Evolutionary conservation across 495 filamentous ascomycete species (phyloP), one percentile per base, ranked within the genome.

Genomic region (Aspergillus indologenus): DNA sequence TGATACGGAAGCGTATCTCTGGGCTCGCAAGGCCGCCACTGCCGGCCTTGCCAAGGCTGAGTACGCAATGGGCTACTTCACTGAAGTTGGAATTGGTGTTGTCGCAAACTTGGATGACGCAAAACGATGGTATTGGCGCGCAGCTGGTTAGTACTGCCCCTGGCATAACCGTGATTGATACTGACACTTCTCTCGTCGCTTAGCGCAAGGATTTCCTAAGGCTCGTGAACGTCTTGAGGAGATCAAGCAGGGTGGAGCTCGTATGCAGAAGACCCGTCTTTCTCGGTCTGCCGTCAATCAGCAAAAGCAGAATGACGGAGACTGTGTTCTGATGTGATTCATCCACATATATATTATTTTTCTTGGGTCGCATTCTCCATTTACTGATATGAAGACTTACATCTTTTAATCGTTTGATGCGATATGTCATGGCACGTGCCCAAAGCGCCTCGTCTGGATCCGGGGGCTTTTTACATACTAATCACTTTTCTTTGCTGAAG

Each of bases 41-140:
- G 86, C 89, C 12, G 90, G 92, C 7, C 74, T 96, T 34, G 83
- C 87, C 5, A 98, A 98, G 79, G 94, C 93, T 0, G 89, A 97
- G 72, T 97, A 96, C 78, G 94, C 94, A 0, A 92, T 98, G 90
- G 94, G 94, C 2, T 97, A 97, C 70, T 98, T 94, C 63, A 96
- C 91, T 0, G 94, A 98, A 72, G 88, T 91, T 29, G 94, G 94
- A 0, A 97, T 98, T 61, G 94, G 94, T n/a, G 84, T 88, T 52
- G 79, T 85, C 24, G 83, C 88, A 4, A 92, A 91, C 69, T 59
- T 96, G 61, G 94, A 98, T 65, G 94, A 96, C 75, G 94, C 93
- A 19, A 96, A 96, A 78, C 83, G 91, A 65, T 98, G 94, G 94
- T 98, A 98, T 76, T 96, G 92, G 83, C 83, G 92, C 74, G 91